Conservation (phyloP, 192 early-diverging fungal genomes). For the Umbelopsis vinacea region DNA sequence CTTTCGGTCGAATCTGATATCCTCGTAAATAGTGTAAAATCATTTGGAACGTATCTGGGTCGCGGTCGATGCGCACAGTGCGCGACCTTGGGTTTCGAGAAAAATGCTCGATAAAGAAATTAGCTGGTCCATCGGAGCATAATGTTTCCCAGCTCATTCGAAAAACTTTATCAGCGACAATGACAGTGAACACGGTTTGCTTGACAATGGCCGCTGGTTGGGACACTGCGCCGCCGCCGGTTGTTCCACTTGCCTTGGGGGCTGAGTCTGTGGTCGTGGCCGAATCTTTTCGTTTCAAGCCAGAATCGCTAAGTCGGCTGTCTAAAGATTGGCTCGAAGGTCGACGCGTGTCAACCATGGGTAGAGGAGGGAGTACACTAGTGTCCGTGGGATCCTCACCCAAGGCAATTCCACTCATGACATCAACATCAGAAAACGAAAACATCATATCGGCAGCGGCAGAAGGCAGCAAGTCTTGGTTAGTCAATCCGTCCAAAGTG, state of each 20-base stretch:
- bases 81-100: slow-evolving; percentile 7
- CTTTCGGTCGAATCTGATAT: slow-evolving; percentile 50
- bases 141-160: slow-evolving; percentile 42
- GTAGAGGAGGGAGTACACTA: background rate
- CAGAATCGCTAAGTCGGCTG: background rate
- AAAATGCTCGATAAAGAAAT: slow-evolving; percentile 43
- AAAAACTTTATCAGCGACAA: slow-evolving; percentile 36
- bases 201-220: background rate
- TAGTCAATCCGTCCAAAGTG: background rate
- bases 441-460: background rate
- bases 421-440: slow-evolving; percentile 14
- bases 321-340: background rate
- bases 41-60: slow-evolving; percentile 53
- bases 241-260: too few species aligned
- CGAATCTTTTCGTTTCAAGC: background rate
- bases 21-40: slow-evolving; percentile 61
- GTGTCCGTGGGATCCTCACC: background rate
- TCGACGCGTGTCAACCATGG: background rate
- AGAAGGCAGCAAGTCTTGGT: background rate
- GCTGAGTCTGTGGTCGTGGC: background rate
- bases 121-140: slow-evolving; percentile 49
- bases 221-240: background rate
- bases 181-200: slow-evolving; percentile 34
- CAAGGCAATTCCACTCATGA: background rate
- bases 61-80: slow-evolving; percentile 54